Evolutionary conservation across 2,329 filamentous ascomycete genomes (phyloP).

Genomic region (Parafenestella ontariensis): DNA sequence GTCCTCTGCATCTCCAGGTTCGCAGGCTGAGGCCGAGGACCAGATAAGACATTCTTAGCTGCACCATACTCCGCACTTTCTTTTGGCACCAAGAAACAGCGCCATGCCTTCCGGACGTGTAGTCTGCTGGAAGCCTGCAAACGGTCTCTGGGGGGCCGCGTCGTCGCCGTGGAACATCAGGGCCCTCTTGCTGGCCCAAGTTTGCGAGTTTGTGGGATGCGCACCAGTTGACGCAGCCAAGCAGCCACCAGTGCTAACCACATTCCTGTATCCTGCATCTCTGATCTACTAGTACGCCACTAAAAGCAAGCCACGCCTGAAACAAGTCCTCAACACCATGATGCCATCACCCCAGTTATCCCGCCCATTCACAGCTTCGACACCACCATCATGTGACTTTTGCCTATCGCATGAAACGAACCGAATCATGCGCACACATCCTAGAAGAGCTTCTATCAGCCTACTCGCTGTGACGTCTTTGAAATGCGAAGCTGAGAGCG

Average conservation of each 20-base stretch:
- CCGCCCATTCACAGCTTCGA: background rate
- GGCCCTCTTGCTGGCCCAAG: slow-evolving; percentile 14
- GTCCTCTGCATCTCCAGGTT: background rate
- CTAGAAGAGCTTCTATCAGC: background rate
- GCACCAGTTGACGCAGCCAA: slow-evolving; percentile 22
- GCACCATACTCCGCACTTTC: background rate
- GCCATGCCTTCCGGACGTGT: too few species aligned
- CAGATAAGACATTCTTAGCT: too few species aligned
- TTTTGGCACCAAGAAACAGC: too few species aligned
- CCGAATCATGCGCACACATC: background rate
- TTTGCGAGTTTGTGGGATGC: slow-evolving; percentile 12
- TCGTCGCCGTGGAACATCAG: slow-evolving; percentile 12
- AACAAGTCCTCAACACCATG: slow-evolving; percentile 44
- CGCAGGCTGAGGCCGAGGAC: too few species aligned
- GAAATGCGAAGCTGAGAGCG: background rate
- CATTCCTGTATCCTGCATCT: slow-evolving; percentile 2
- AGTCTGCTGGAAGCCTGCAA: background rate
- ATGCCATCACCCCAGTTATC: slow-evolving; percentile 14
- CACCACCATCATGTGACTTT: slow-evolving; percentile 10
- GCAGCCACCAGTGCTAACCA: slow-evolving; percentile 1
- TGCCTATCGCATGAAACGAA: background rate
- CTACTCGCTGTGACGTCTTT: background rate
- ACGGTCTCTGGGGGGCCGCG: background rate
- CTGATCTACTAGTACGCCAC: slow-evolving; percentile 19
- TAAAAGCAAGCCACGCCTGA: slow-evolving; percentile 31